Percentiles rank a stretch among this genome's conserved stretches.
These are phyloP conservation scores for Neoboletus brunneissimus DNA, from an alignment of 768 basidiomycete genomes.

Conservation along the genomic window DNA sequence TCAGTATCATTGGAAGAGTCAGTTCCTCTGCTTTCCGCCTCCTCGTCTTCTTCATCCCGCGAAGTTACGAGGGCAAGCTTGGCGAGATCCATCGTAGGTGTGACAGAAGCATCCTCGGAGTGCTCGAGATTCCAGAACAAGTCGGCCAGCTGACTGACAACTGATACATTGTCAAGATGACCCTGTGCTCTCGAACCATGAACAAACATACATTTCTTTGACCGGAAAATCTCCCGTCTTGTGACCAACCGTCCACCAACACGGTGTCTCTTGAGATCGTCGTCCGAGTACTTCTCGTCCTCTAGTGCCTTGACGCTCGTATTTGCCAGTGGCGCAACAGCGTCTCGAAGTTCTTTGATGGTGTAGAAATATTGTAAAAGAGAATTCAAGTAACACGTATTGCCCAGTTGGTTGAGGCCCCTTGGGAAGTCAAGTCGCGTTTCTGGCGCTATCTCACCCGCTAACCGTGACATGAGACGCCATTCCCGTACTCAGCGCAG, in stretches of 20 bases:
- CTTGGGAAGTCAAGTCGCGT: conserved; percentile 70
- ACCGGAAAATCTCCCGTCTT: conserved; percentile 74
- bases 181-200: neutral
- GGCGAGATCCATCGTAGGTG: conserved; percentile 82
- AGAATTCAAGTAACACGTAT: conserved; percentile 86
- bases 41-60: conserved; percentile 86
- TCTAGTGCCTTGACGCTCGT: conserved; percentile 53
- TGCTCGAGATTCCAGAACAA: conserved; percentile 78
- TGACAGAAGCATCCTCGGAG: conserved; percentile 62
- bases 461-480: conserved; percentile 34
- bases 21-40: conserved; percentile 66
- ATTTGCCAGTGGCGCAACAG: conserved; percentile 60
- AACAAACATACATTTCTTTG: conserved; percentile 69
- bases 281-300: conserved; percentile 73
- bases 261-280: conserved; percentile 77
- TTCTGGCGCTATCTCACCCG: conserved; percentile 57
- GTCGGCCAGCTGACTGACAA: conserved; percentile 74
- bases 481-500: neutral
- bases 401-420: conserved; percentile 85
- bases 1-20: conserved; percentile 86
- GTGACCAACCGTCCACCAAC: conserved; percentile 87
- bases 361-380: conserved; percentile 88
- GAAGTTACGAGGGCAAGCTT: conserved; percentile 90
- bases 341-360: conserved; percentile 83
- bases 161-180: conserved; percentile 39